A percentile compares a stretch with the other conserved stretches of the same genome.
These are phyloP conservation scores for Ascochyta koolunga DNA, from an alignment of 2,329 filamentous ascomycete genomes.

Conservation along the genomic window DNA sequence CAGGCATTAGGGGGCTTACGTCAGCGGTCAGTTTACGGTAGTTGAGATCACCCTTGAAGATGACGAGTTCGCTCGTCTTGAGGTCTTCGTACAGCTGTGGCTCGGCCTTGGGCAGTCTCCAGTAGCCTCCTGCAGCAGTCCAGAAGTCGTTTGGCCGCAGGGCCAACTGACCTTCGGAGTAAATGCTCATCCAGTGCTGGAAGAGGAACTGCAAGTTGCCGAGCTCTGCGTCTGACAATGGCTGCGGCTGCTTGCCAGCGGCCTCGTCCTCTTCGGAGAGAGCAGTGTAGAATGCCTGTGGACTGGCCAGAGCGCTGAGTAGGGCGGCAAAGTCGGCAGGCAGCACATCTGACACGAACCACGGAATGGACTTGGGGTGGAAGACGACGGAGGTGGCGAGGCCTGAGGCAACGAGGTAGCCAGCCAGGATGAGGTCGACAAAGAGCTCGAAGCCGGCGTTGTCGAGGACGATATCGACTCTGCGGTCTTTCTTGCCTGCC, in stretches of 20 bases:
- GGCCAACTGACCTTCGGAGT: conserved; percentile 82
- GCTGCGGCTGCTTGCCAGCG: conserved; percentile 61
- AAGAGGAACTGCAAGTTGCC: conserved; percentile 78
- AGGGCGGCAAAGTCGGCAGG: conserved; percentile 85
- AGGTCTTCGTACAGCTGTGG: conserved; percentile 76
- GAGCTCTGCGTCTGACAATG: conserved; percentile 71
- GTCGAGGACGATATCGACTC: conserved; percentile 93
- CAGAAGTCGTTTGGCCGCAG: conserved; percentile 89
- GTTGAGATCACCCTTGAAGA: conserved; percentile 98
- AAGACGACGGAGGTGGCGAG: conserved; percentile 87
- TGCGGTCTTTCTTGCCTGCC: conserved; percentile 67
- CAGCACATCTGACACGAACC: conserved; percentile 97
- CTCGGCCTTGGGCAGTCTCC: conserved; percentile 76
- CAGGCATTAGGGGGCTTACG: conserved; percentile 60
- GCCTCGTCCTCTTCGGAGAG: conserved; percentile 69
- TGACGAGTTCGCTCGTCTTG: conserved; percentile 80
- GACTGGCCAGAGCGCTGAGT: conserved; percentile 77
- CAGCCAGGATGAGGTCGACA: conserved; percentile 89
- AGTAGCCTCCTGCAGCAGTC: conserved; percentile 87
- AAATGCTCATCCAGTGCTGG: conserved; percentile 77
- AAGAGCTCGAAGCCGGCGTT: conserved; percentile 98
- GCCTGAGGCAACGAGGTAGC: conserved; percentile 82
- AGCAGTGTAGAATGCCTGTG: conserved; percentile 78
- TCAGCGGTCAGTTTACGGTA: conserved; percentile 92
- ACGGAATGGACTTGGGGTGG: conserved; percentile 93